phyloP scores from a whole-genome alignment of 148 eudicot species.

The Fallopia convolvulus region DNA sequence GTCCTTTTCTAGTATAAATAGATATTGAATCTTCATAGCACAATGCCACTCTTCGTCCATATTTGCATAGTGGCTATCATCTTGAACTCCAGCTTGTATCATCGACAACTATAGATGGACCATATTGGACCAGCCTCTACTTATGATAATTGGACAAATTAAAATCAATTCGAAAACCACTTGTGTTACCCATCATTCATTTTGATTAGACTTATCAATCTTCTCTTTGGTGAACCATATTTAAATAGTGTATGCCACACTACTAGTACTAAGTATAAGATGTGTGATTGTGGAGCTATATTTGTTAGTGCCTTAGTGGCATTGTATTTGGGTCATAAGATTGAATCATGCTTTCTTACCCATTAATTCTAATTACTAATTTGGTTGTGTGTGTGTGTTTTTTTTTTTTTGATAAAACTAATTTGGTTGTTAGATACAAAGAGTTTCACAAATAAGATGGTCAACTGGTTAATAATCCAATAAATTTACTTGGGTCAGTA shows the following conservation, averaged over 20 bases:
- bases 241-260: background rate
- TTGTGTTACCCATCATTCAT: background rate
- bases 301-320: too few relatives aligned
- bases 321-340: too few relatives aligned
- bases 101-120: background rate
- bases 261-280: too few relatives aligned
- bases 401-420: too few relatives aligned
- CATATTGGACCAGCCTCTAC: conserved; percentile 1
- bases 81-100: background rate
- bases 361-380: too few relatives aligned
- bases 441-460: too few relatives aligned
- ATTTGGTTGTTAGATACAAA: too few relatives aligned
- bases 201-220: conserved; percentile 10
- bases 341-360: too few relatives aligned
- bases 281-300: too few relatives aligned
- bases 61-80: background rate
- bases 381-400: too few relatives aligned
- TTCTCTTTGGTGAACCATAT: background rate
- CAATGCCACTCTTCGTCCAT: conserved; percentile 5
- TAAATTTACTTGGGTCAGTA: too few relatives aligned
- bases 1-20: background rate
- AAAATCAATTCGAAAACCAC: background rate
- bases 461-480: too few relatives aligned
- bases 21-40: background rate
- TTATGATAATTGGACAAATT: background rate